A percentile compares a stretch with the other conserved stretches of the same genome.
Conservation (phyloP, 768 basidiomycete genomes). For the Cubamyces lactineus region DNA sequence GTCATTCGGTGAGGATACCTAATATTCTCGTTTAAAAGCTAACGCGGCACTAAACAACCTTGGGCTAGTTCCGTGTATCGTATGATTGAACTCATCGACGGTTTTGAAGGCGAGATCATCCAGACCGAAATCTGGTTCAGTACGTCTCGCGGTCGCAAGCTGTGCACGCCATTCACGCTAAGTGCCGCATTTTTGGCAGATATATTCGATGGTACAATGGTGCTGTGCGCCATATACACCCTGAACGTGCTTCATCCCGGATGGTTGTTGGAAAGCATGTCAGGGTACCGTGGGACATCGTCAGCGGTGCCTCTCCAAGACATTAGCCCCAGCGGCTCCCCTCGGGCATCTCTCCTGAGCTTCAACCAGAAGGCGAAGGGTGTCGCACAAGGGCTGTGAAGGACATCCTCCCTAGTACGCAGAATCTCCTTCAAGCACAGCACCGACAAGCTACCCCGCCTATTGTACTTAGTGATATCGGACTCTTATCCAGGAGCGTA, state of each 20-base stretch:
- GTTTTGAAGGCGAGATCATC: slow-evolving; percentile 54
- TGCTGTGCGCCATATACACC: slow-evolving; percentile 46
- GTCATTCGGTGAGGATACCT: slow-evolving; percentile 20
- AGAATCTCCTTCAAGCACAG: too few relatives aligned
- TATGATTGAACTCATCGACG: slow-evolving; percentile 49
- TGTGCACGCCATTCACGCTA: not conserved
- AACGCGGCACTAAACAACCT: too few relatives aligned
- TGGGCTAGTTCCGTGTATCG: slow-evolving; percentile 50
- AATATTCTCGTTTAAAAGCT: not conserved
- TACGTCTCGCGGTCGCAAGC: slow-evolving; percentile 29
- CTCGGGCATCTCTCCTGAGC: not conserved
- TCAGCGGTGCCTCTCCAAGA: not conserved
- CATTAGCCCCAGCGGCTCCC: not conserved
- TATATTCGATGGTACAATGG: slow-evolving; percentile 52
- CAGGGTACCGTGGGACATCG: not conserved
- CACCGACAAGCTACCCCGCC: too few relatives aligned
- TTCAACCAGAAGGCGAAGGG: not conserved
- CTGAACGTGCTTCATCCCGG: slow-evolving; percentile 52
- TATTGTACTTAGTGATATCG: too few relatives aligned
- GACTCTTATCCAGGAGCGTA: too few relatives aligned
- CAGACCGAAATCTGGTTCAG: slow-evolving; percentile 51
- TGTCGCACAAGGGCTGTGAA: too few relatives aligned
- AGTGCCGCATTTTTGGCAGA: slow-evolving; percentile 34
- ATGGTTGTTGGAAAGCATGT: slow-evolving; percentile 27
- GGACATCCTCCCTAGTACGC: too few relatives aligned